These are phyloP conservation scores for Niveomyces coronatus DNA, from an alignment of 2,329 filamentous ascomycete species.

Conservation along the genomic window DNA sequence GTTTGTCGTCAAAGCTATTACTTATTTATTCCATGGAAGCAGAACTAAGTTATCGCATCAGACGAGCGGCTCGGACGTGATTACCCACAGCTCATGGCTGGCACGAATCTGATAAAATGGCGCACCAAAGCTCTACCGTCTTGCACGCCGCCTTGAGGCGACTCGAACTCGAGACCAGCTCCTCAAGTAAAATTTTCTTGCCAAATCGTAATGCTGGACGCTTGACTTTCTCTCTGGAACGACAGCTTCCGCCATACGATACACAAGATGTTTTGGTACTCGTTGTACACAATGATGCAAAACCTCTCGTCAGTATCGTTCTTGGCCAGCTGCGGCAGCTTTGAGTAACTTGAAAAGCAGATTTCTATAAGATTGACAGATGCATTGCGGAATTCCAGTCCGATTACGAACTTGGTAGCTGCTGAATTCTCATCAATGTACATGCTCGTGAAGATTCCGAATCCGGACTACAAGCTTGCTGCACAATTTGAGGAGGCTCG, in stretches of 20 bases:
- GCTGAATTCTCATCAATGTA: slow-evolving; percentile 11
- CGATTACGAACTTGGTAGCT: slow-evolving; percentile 1
- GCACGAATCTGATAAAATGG: no score
- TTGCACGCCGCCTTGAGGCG: not conserved
- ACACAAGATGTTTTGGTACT: not conserved
- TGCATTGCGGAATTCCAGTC: not conserved
- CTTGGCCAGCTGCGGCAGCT: no score
- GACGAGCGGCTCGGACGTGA: no score
- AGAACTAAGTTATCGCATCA: no score
- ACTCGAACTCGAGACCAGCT: slow-evolving; percentile 1
- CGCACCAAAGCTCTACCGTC: not conserved
- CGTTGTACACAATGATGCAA: slow-evolving; percentile 1
- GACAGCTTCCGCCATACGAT: not conserved
- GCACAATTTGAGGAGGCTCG: slow-evolving; percentile 20
- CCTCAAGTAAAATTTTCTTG: slow-evolving; percentile 1
- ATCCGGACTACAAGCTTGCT: slow-evolving; percentile 17
- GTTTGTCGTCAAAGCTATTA: not conserved
- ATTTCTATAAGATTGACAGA: slow-evolving; percentile 7
- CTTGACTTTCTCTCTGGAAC: slow-evolving; percentile 2
- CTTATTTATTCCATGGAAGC: no score
- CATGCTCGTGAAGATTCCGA: slow-evolving; percentile 18
- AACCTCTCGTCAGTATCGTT: slow-evolving; percentile 1
- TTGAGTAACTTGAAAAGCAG: not conserved
- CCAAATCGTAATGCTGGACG: slow-evolving; percentile 1
- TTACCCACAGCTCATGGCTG: no score